Base-by-base conservation (phyloP, 805 yeast species). In the Saturnispora zaruensis region DNA sequence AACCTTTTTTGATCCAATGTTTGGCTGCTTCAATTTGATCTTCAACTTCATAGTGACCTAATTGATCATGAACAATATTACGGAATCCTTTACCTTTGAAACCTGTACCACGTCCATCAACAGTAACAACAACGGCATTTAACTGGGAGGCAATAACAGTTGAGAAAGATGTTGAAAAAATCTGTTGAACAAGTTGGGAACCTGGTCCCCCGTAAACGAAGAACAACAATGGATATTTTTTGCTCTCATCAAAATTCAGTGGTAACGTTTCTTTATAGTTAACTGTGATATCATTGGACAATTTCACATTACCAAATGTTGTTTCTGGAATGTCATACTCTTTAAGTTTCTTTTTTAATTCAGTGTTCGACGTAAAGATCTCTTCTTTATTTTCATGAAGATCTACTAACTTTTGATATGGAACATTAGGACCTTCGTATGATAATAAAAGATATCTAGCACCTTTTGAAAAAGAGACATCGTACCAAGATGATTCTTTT, bases 71-170 rank as follows among this genome's bases (percentile, higher is more conserved):
- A 2, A 93, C 98, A 33, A 79, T 64, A 25, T 84, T 77, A 63
- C 96, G 79, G 70, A 82, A 93, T 46, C 76, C 63, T 46, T 82
- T 77, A 13, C 96, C 96, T 67, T 81, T 87, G 66, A 74, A 87
- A 0, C 97, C 98, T 1, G 99, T 93, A 28, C 99, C 99, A 58
- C 99, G 78, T 0, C 98, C 98, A 66, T 93, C 99, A 3, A 93
- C 95, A 1, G 96, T 86, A 1, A 93, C 96, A 7, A 93, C 96
- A 45, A 93, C 77, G 2, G 95, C 87, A 59, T 84, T 75, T 54
- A 86, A 71, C 57, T 82, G 82, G 1, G 96, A 78, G 0, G 96
- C 83, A 38, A 85, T 77, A 9, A 86, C 82, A 26, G 84, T 77
- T 53, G 90, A 84, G 66, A 88, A 90, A 5, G 73, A 68, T 30